A percentile compares a stretch with the other conserved stretches of the same genome.
These are phyloP conservation scores for Rhodamnia rubescens DNA, from an alignment of 345 rosid species.

Conservation along the genomic window DNA sequence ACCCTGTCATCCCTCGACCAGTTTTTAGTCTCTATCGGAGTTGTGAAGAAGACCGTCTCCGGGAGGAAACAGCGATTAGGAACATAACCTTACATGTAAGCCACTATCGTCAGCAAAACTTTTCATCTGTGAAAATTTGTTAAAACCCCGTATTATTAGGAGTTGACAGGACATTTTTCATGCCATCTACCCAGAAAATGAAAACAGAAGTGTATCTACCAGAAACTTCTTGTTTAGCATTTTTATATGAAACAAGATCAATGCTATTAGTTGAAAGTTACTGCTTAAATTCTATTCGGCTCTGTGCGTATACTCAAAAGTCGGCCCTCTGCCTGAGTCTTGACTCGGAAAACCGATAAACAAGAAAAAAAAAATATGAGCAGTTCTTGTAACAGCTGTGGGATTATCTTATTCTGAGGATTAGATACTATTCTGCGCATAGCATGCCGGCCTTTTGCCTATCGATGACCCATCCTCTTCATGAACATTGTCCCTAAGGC, in stretches of 20 bases:
- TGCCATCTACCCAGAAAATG: neutral
- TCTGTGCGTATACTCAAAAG: neutral
- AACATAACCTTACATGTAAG: neutral
- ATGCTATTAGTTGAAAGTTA: neutral
- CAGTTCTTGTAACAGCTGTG: neutral
- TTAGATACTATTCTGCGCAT: no score
- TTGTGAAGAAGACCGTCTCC: slow-evolving; percentile 82
- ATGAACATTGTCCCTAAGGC: neutral
- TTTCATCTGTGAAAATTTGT: neutral
- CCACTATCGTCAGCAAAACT: neutral
- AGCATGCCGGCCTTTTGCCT: neutral
- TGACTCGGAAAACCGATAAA: neutral
- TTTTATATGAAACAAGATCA: neutral
- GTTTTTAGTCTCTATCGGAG: slow-evolving; percentile 86
- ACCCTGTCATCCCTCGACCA: slow-evolving; percentile 87
- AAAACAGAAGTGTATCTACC: neutral
- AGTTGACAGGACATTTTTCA: neutral
- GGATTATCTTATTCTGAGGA: neutral
- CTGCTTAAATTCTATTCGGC: neutral
- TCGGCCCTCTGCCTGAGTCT: neutral
- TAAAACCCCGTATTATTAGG: neutral
- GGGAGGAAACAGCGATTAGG: slow-evolving; percentile 44
- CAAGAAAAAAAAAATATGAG: neutral
- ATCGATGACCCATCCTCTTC: neutral
- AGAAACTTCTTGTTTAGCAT: neutral